A percentile compares a stretch with the other conserved stretches of the same genome.
Conservation (phyloP, 192 early-diverging fungal genomes). For the Coemansia sp. region DNA sequence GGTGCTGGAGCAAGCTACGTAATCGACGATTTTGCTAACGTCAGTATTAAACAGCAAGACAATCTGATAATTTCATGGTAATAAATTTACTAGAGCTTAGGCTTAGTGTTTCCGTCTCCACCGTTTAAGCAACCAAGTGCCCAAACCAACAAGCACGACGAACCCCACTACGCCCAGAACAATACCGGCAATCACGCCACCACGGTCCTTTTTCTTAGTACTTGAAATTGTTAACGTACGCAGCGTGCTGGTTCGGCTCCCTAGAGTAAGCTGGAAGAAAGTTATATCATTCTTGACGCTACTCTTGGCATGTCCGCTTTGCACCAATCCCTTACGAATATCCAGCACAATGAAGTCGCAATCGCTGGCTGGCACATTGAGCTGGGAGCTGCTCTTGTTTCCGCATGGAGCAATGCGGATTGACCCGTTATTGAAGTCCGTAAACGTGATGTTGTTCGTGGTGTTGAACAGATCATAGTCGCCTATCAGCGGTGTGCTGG, state of each 20-base stretch:
- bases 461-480: conserved; percentile 35
- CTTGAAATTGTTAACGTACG: conserved; percentile 45
- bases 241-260: conserved; percentile 14
- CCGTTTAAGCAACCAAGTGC: conserved; percentile 16
- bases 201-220: conserved; percentile 18
- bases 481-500: conserved; percentile 29
- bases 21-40: conserved; percentile 16
- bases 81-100: neutral
- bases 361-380: conserved; percentile 12
- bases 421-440: conserved; percentile 50
- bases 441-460: conserved; percentile 24
- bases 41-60: conserved; percentile 8
- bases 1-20: conserved; percentile 30
- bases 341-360: conserved; percentile 38
- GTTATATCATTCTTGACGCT: conserved; percentile 31
- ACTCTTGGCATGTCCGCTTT: conserved; percentile 26
- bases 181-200: conserved; percentile 40
- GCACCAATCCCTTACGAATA: conserved; percentile 22
- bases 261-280: conserved; percentile 41
- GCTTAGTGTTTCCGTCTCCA: conserved; percentile 5
- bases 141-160: conserved; percentile 16
- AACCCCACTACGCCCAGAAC: conserved; percentile 35
- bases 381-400: conserved; percentile 17
- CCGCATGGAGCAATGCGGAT: conserved; percentile 39
- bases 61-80: conserved; percentile 1